Evolutionary conservation across 2,329 filamentous ascomycete genomes (phyloP).

Genomic region (Dothistroma septosporum): DNA sequence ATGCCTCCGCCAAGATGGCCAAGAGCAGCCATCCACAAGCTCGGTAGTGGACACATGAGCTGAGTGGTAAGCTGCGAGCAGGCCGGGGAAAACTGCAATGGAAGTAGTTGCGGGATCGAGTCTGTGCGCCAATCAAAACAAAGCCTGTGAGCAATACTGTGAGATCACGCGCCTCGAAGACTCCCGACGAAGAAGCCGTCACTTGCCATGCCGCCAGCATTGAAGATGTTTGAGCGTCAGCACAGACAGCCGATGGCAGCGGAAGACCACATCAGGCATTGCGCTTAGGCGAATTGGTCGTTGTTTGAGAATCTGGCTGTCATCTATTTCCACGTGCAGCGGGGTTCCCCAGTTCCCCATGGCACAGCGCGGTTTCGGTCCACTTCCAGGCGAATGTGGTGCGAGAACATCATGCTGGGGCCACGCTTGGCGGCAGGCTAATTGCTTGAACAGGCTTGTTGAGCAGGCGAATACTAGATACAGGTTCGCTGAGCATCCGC

Average conservation of each 20-base stretch:
- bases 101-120: neutral
- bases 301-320: too few relatives aligned
- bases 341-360: too few relatives aligned
- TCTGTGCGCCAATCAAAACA: neutral
- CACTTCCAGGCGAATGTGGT: neutral
- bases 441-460: neutral
- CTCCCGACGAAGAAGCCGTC: neutral
- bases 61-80: neutral
- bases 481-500: neutral
- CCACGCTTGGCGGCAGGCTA: conserved; percentile 1
- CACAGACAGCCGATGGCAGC: neutral
- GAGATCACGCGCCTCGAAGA: neutral
- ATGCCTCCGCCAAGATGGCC: neutral
- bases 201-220: neutral
- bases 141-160: neutral
- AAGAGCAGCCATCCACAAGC: neutral
- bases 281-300: neutral
- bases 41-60: neutral
- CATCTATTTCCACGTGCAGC: too few relatives aligned
- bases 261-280: neutral
- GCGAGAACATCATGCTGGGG: neutral
- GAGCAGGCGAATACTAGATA: neutral
- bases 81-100: neutral
- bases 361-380: neutral
- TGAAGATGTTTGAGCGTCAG: neutral